Base-by-base conservation (phyloP, 2,329 filamentous ascomycete species). In the Ophiostoma sp. region DNA sequence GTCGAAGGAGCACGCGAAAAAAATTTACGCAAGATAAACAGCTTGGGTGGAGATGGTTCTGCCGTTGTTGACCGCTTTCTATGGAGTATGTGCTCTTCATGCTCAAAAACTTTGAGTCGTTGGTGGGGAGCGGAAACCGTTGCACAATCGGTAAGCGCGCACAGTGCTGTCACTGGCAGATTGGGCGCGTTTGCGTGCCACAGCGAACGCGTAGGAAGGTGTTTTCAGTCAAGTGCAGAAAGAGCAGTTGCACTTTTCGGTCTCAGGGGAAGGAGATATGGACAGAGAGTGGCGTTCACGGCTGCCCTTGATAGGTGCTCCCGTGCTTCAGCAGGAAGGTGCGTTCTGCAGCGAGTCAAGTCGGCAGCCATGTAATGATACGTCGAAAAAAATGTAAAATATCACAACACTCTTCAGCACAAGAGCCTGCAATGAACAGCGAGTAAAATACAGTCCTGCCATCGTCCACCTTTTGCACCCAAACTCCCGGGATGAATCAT, bases 11-110 rank as follows among this genome's bases (percentile, higher is more conserved):
- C 2, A 39, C 22, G 33, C 66, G 48, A 45, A 48, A 70, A 70
- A 57, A 57, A 57, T 59, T 70, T 68, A n/a, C n/a, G 36, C 22
- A 28, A 45, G 61, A 66, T 66, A 28, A 66, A 45, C 61, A 66
- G 31, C 15, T 28, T 39, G 36, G 36, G 11, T n/a, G 9, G 19
- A 22, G 33, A 31, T 17, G 11, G 22, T 66, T 66, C 61, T 66
- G 61, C 61, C 61, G 22, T 22, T 15, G 2, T 1, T 63, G 59
- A 63, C 59, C 59, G 59, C 59, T 19, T 19, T 19, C 57, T 36
- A n/a, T n/a, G 17, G 17, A n/a, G 3, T 45, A 45, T 9, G 42
- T 45, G 42, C 45, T 36, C 8, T 8, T 36, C 33, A 36, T 8
- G 33, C 33, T 8, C 33, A 36, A 31, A 61, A 59, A 59, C 55